Base-by-base conservation (phyloP, 2,329 filamentous ascomycete genomes). In the Aspergillus fijiensis region DNA sequence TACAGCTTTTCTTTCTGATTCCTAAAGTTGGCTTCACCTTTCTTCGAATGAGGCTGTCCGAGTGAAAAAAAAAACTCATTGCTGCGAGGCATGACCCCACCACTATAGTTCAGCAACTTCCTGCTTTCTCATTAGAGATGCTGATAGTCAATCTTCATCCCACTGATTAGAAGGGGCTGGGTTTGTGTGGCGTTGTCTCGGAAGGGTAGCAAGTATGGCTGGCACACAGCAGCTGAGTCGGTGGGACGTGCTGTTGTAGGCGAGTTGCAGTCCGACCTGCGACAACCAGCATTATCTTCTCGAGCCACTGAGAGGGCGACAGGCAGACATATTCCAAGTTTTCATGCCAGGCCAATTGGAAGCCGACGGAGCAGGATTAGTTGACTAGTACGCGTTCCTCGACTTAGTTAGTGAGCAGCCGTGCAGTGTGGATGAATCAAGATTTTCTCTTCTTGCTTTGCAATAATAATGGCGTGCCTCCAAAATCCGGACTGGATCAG, bases 261-360 rank as follows among this genome's bases (percentile, higher is more conserved):
- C 42, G 27, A 48, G 23, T 45, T 27, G 29, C 29, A 55, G 45
- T 47, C 39, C 16, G 52, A 55, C 35, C 45, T 45, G 27, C 35
- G 47, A 45, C 52, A 29, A 55, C 39, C 16, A 31, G 39, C 16
- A 14, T 12, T 16, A 19, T n/a, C 39, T 48, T 21, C 19, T 21
- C 23, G 25, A 27, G 21, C 21, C 14, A 52, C 29, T 58, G 33
- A 47, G 55, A 51, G 9, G 16, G 39, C 39, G 39, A 19, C 27
- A 51, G 55, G 35, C 55, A 45, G 33, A 52, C 56, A 27, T 25
- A 51, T 47, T 31, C 35, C 49, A 33, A 39, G 49, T 52, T 23
- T 51, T 33, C 57, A 39, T 51, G 33, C 12, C 39, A 48, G 48
- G 57, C 62, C 62, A 64, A 62, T 64, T 59, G 62, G 60, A 60